phyloP scores from a whole-genome alignment of 495 filamentous ascomycete genomes.

The Podospora appendiculata region DNA sequence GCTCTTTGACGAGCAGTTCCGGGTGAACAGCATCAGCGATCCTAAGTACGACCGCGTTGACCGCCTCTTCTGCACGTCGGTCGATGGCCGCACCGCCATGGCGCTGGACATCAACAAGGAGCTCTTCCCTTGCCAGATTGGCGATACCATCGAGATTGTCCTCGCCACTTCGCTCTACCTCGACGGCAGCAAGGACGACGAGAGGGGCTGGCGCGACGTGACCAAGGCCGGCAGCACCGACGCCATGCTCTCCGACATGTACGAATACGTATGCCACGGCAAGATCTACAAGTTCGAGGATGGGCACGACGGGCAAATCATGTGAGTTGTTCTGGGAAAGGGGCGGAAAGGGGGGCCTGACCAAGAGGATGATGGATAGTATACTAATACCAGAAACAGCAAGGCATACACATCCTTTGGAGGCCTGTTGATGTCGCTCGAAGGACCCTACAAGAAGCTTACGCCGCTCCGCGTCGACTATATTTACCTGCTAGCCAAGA shows the following conservation, averaged over 20 bases:
- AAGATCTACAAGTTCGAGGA: conserved; percentile 98
- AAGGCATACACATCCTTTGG: conserved; percentile 91
- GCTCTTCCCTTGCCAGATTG: conserved; percentile 67
- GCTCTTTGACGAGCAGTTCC: conserved; percentile 90
- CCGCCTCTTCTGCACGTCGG: conserved; percentile 64
- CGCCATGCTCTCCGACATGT: conserved; percentile 77
- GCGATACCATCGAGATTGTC: conserved; percentile 68
- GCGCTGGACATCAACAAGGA: conserved; percentile 91
- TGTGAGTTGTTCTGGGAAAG: conserved; percentile 52
- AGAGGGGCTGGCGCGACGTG: conserved; percentile 72
- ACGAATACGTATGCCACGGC: conserved; percentile 94
- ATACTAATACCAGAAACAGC: conserved; percentile 41
- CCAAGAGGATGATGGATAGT: not conserved
- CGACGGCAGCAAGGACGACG: conserved; percentile 67
- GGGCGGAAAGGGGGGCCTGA: not conserved
- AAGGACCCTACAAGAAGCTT: conserved; percentile 93
- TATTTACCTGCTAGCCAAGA: conserved; percentile 84
- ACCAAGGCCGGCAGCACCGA: conserved; percentile 48
- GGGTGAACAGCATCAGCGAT: conserved; percentile 63
- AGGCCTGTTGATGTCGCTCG: conserved; percentile 78
- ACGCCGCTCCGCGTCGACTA: conserved; percentile 85
- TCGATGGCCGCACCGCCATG: conserved; percentile 63
- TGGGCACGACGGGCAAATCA: conserved; percentile 64
- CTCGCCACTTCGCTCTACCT: conserved; percentile 77
- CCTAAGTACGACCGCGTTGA: conserved; percentile 93